Base-by-base conservation (phyloP, 805 yeast species). In the Yamadazyma kitorensis region DNA sequence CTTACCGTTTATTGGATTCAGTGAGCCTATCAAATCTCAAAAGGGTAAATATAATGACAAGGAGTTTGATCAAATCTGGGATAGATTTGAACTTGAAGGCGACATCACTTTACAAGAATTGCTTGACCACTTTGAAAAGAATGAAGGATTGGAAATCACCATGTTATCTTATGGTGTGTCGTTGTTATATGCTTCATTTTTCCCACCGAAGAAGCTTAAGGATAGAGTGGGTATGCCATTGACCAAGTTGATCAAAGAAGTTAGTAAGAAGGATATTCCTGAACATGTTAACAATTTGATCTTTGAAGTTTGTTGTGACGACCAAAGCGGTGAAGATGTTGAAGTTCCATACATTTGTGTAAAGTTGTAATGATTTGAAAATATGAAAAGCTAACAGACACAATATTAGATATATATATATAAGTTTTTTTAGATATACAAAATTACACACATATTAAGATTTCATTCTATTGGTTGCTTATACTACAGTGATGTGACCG, bases 1-100 rank as follows among this genome's bases (percentile, higher is more conserved):
- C 96, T 2, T 93, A 43, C 98, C 98, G 42, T 93, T 93, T 70
- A 79, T 93, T 55, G 98, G 96, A 6, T 93, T 93, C 58, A 86
- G 96, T 8, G 98, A 93, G 65, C 98, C 98, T 34, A 80, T 93
- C 51, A 82, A 81, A 30, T 86, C 96, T 24, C 76, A 84, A 29
- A 80, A 85, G 62, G 83, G 85, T 37, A 78, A 82, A 55, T 89
- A 88, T 62, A 88, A 88, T 51, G 72, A 66, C 26, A 85, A 82
- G 55, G 72, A 70, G 44, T 82, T 86, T 52, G 98, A 93, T 61
- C 78, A 74, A 60, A 87, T 91, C 51, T 93, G 98, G 98, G 96
- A 87, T 53, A 76, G 98, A 58, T 91, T 91, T 59, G 91, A 83
- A 50, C 64, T 91, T 33, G 54, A 76, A 37, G 89, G 89, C 35